Evolutionary conservation across 352 stramenopile species (phyloP).

Genomic region (Globisporangium recalcitrans): DNA sequence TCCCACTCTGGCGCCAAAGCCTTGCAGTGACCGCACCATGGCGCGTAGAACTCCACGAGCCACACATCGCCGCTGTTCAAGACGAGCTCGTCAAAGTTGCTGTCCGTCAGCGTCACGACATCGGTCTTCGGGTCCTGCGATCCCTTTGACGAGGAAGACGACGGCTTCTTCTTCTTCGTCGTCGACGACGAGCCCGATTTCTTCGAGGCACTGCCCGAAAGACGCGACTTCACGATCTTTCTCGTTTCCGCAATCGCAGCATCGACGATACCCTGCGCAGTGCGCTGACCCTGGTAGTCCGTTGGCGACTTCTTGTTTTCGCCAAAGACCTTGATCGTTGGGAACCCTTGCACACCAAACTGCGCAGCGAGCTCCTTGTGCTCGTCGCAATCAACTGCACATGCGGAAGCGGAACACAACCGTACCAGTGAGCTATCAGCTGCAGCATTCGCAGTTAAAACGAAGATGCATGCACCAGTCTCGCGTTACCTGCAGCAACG

Average conservation of each 20-base stretch:
- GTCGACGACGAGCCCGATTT: constrained; percentile 24
- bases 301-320: constrained; percentile 72
- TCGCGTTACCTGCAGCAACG: constrained; percentile 53
- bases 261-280: constrained; percentile 80
- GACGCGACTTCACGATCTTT: constrained; percentile 74
- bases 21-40: constrained; percentile 93
- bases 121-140: constrained; percentile 43
- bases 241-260: constrained; percentile 66
- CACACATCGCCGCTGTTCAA: constrained; percentile 88
- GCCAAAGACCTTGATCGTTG: constrained; percentile 93
- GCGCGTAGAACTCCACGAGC: constrained; percentile 91
- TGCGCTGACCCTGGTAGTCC: constrained; percentile 79
- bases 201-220: constrained; percentile 54
- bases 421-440: background rate
- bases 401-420: background rate
- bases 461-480: background rate
- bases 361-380: constrained; percentile 80
- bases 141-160: constrained; percentile 21
- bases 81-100: constrained; percentile 89
- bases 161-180: constrained; percentile 40
- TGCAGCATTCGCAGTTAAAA: background rate
- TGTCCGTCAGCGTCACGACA: constrained; percentile 89
- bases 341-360: constrained; percentile 90
- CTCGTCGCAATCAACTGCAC: constrained; percentile 66
- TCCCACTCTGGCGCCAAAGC: constrained; percentile 89